Conservation (phyloP, 495 filamentous ascomycete species). For the Penicillium flavigenum region DNA sequence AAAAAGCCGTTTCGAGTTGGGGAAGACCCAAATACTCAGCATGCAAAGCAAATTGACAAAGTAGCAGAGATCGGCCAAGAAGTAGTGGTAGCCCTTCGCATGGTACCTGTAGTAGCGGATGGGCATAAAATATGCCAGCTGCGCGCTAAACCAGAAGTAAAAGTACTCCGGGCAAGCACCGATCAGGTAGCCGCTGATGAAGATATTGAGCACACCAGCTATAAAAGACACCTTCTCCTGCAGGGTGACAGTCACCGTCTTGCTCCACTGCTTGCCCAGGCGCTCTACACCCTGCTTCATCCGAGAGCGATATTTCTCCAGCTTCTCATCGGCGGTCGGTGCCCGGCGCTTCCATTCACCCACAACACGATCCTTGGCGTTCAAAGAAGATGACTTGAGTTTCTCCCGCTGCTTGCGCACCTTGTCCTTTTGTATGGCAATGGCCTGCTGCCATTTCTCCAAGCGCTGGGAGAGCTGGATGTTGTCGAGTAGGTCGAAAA, state of each 20-base stretch:
- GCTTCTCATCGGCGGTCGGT: constrained; percentile 84
- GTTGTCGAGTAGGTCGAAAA: constrained; percentile 93
- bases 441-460: constrained; percentile 78
- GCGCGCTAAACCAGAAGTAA: constrained; percentile 85
- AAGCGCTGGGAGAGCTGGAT: constrained; percentile 84
- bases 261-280: constrained; percentile 80
- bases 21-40: constrained; percentile 87
- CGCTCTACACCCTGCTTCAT: constrained; percentile 88
- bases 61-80: constrained; percentile 95
- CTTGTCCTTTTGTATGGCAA: constrained; percentile 79
- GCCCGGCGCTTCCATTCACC: constrained; percentile 83
- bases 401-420: constrained; percentile 80
- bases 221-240: constrained; percentile 97
- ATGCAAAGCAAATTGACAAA: constrained; percentile 90
- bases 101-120: constrained; percentile 90
- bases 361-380: constrained; percentile 70
- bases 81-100: constrained; percentile 90
- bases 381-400: constrained; percentile 56
- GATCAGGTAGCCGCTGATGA: constrained; percentile 91
- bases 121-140: constrained; percentile 93
- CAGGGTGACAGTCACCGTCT: constrained; percentile 79
- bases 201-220: constrained; percentile 92
- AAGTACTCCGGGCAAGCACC: constrained; percentile 83
- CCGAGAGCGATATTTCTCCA: constrained; percentile 83
- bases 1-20: constrained; percentile 84